Base-by-base conservation (phyloP, 345 rosid genomes). In the Angophora floribunda region DNA sequence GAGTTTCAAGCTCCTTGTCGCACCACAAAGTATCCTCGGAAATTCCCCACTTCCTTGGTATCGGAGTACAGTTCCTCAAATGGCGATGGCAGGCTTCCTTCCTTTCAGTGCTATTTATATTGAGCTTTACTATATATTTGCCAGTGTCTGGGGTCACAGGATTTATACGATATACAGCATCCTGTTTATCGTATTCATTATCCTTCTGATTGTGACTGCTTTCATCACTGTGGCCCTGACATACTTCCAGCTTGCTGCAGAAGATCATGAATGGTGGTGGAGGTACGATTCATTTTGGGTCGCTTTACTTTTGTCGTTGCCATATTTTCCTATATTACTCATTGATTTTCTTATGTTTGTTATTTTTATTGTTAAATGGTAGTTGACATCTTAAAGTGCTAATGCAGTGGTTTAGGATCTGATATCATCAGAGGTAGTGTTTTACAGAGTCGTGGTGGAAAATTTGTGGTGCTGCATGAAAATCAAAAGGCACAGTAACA, bases 211-310 rank as follows among this genome's bases (percentile, higher is more conserved):
- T 47, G 99, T 97, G 90, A 97, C 99, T 49, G 99, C 99, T 63
- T 97, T 96, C 88, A 95, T 97, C 57, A 97, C 99, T 7, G 97
- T 97, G 55, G 99, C 99, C 13, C 91, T 97, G 93, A 96, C 99
- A 7, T 97, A 97, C 92, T 97, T 97, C 93, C 99, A 97, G 90
- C 98, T 97, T 50, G 99, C 99, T 51, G 98, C 99, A 61, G 99
- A 97, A 93, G 98, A 95, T 89, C 97, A 95, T 90, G 95, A 93
- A 87, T 96, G 98, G 97, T 96, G 98, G 98, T 95, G 98, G 98
- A 96, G 98, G 98, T 96, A 92, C 14, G 88, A 75, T 75, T 75
- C 4, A 7, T 17, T 75, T 75, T 75, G 26, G 26, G 82, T 75
- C 0, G 13, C 82, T 36, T 75, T 75, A 47, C 26, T 75, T 36